Evolutionary conservation across 805 yeast species (phyloP).

Genomic region (Saccharomycopsis amapae): DNA sequence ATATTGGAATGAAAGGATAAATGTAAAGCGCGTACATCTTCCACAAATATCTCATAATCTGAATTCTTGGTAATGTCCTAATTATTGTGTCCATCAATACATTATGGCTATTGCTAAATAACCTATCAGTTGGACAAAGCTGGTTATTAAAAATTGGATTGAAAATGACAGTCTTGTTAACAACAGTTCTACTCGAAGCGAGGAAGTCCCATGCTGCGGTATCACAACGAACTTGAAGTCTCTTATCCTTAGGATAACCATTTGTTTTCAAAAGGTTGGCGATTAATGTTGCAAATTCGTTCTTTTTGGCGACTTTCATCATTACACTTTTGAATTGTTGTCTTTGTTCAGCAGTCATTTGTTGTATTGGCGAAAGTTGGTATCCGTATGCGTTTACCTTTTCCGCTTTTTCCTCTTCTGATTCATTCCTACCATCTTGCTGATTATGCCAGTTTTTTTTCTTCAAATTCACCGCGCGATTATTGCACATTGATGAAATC

Average conservation of each 20-base stretch:
- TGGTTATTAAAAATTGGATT: too few relatives aligned
- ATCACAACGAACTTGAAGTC: conserved; percentile 10
- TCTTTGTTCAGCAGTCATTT: conserved; percentile 4
- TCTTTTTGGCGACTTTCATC: conserved; percentile 5
- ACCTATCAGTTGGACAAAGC: too few relatives aligned
- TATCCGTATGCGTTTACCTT: too few relatives aligned
- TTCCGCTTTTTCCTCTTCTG: too few relatives aligned
- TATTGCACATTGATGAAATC: conserved; percentile 9
- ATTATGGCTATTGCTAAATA: too few relatives aligned
- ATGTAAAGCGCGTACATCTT: conserved; percentile 8
- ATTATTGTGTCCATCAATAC: not conserved
- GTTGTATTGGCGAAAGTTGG: too few relatives aligned
- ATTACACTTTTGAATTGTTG: conserved; percentile 2
- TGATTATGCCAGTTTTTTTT: not conserved
- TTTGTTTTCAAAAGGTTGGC: conserved; percentile 7
- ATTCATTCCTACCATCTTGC: not conserved
- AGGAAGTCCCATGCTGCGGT: conserved; percentile 8
- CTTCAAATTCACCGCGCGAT: not conserved
- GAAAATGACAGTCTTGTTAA: too few relatives aligned
- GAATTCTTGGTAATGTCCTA: conserved; percentile 7
- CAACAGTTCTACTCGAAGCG: not conserved
- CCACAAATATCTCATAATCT: conserved; percentile 14
- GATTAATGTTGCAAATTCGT: conserved; percentile 14
- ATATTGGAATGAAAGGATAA: conserved; percentile 15
- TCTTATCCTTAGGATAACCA: not conserved